Evolutionary conservation across 106 monocot genomes (phyloP), one percentile per base, ranked within the genome.

Genomic region (Phalaenopsis aphrodite): DNA sequence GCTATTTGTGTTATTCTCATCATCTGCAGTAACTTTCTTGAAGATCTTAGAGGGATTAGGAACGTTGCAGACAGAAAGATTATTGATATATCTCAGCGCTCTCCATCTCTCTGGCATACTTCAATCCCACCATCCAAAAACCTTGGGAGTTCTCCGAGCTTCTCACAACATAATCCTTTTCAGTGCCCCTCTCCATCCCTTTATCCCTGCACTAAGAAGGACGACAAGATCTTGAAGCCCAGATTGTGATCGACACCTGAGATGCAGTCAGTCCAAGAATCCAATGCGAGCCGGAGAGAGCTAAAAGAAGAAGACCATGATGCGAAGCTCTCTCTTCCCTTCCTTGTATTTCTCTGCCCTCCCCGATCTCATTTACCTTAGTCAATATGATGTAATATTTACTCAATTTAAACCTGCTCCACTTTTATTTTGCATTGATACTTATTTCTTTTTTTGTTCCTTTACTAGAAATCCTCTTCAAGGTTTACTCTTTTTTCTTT

Each of bases 61-160:
- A 5, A 85, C 83, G n/a, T 43, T n/a, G 5, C 79, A 81, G 19
- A 9, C 52, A 2, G 84, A 61, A 24, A 93, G 42, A 83, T 95
- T 95, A 78, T 66, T 85, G 37, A 97, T 92, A 24, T 97, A 92
- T 69, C 86, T 85, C 86, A 97, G 73, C 0, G 96, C 91, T 79
- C 77, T 80, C 89, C 71, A 81, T 82, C 30, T 84, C 89, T 8
- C 36, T 43, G 19, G 43, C 43, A n/a, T 18, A 17, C 18, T 74
- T 74, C 74, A 21, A 16, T 42, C 74, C 74, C 74, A 16, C 74
- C 74, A 74, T 74, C 2, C 14, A 45, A 43, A 45, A 42, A 17
- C 74, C 74, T 74, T 74, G 74, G 74, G 4, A 19, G 74, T 43
- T 74, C n/a, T 74, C 74, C 17, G 74, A 74, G 43, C 43, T 45